Evolutionary conservation across 2,329 filamentous ascomycete species (phyloP), one percentile per base, ranked within the genome.

Genomic region (Trichophaea hybrida): DNA sequence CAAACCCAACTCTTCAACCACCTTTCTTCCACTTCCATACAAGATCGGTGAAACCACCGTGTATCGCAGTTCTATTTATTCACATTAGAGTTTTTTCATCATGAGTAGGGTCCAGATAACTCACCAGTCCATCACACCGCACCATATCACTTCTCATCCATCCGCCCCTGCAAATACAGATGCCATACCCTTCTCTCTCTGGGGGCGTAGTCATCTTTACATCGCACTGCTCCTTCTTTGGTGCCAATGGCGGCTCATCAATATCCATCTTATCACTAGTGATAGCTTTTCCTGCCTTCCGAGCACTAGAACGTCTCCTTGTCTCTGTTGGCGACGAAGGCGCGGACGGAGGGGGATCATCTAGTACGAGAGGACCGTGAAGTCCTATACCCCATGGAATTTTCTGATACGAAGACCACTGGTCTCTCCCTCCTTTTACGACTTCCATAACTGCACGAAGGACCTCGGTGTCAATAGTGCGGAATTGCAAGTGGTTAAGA

Each of bases 401-500:
- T 48, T 55, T 57, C 5, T 57, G 62, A 35, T 43, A 56, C 15
- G 62, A 65, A 37, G 61, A 65, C 64, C 64, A 65, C 51, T 63
- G 35, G 12, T 44, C 35, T 32, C 55, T 44, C 5, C 60, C 54
- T 24, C 61, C 62, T 38, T 65, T 65, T 31, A 63, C 57, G 24
- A 64, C 57, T 54, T 56, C 54, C 64, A 65, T 65, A 17, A 63
- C 64, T 6, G 59, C 48, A 15, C 38, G 59, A 33, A 65, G 52
- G 35, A 56, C 59, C 55, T 63, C 59, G 10, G 62, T 35, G 55
- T 65, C 64, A 50, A 65, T 65, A 38, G 62, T 58, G 32, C 55
- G 43, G 43, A 59, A 65, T 15, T 65, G 64, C 8, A 65, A 44
- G n/a, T 63, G 61, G 58, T 65, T 65, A 15, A 65, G 43, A 40